phyloP scores from a whole-genome alignment of 1,284 basidiomycete genomes.

The Sanghuangporus sanghuang region DNA sequence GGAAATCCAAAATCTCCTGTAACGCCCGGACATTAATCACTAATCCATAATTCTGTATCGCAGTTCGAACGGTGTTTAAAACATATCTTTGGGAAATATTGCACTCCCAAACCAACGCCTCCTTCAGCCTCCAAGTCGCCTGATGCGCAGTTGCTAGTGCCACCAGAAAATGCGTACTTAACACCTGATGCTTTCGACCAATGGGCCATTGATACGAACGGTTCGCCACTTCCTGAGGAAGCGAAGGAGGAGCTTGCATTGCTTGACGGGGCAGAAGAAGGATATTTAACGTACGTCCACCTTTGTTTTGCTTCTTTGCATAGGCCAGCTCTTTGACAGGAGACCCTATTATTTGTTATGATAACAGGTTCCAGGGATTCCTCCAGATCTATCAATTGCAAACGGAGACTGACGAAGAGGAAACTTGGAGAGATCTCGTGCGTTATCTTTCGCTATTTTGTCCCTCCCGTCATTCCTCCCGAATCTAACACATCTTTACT shows the following conservation, averaged over 20 bases:
- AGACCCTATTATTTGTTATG: no score
- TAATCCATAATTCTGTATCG: not conserved
- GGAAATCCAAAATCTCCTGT: constrained; percentile 5
- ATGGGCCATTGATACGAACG: constrained; percentile 75
- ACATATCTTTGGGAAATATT: constrained; percentile 73
- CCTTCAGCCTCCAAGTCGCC: constrained; percentile 11
- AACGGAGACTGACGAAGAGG: constrained; percentile 75
- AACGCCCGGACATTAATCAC: not conserved
- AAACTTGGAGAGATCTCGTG: constrained; percentile 77
- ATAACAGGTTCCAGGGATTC: constrained; percentile 64
- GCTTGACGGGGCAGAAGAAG: constrained; percentile 66
- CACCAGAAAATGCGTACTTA: constrained; percentile 56
- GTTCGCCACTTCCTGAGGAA: constrained; percentile 63
- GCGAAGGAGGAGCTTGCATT: constrained; percentile 76
- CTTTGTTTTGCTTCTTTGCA: not conserved
- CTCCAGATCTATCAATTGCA: constrained; percentile 76
- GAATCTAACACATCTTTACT: not conserved
- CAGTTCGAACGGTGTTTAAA: constrained; percentile 60
- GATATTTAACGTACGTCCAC: constrained; percentile 62
- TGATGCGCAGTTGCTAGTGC: constrained; percentile 33
- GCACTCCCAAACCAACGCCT: constrained; percentile 40
- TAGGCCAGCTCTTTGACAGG: not conserved
- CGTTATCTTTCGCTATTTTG: constrained; percentile 22
- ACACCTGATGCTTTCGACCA: constrained; percentile 55
- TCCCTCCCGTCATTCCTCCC: not conserved